Evolutionary conservation across 805 yeast species (phyloP).

Genomic region (Candida glaebosa): DNA sequence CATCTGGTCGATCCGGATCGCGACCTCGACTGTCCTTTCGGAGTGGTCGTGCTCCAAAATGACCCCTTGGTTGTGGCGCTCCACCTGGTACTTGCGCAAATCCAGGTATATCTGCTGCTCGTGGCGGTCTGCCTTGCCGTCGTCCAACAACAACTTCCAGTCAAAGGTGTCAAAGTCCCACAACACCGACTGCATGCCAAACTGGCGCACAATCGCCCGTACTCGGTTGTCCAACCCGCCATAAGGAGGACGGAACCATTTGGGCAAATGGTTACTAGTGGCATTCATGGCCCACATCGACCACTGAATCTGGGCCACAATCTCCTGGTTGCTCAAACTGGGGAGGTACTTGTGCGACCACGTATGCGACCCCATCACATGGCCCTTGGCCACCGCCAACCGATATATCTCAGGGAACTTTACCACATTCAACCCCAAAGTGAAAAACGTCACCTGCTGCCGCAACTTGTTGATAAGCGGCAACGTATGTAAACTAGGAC

Average conservation of each 20-base stretch:
- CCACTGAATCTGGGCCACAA: slow-evolving; percentile 91
- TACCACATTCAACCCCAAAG: slow-evolving; percentile 78
- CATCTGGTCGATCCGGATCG: slow-evolving; percentile 47
- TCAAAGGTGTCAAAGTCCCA: slow-evolving; percentile 94
- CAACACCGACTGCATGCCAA: slow-evolving; percentile 82
- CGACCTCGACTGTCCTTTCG: slow-evolving; percentile 64
- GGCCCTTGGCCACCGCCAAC: slow-evolving; percentile 57
- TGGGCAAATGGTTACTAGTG: slow-evolving; percentile 80
- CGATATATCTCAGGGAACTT: slow-evolving; percentile 71
- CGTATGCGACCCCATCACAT: slow-evolving; percentile 82
- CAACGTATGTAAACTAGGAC: slow-evolving; percentile 76
- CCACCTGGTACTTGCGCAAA: slow-evolving; percentile 48
- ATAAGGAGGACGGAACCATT: slow-evolving; percentile 95
- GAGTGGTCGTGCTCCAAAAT: slow-evolving; percentile 86
- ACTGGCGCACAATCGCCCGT: slow-evolving; percentile 70
- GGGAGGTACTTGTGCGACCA: slow-evolving; percentile 92
- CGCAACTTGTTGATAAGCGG: slow-evolving; percentile 53
- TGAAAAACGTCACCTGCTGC: slow-evolving; percentile 67
- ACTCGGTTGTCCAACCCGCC: slow-evolving; percentile 92
- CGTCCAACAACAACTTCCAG: slow-evolving; percentile 61
- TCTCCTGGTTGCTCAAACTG: slow-evolving; percentile 67
- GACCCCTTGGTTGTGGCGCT: slow-evolving; percentile 46
- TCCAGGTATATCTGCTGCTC: slow-evolving; percentile 54
- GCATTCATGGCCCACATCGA: slow-evolving; percentile 98
- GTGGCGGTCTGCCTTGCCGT: slow-evolving; percentile 32